Conservation (phyloP, 768 basidiomycete genomes). For the Boletus insuetus region DNA sequence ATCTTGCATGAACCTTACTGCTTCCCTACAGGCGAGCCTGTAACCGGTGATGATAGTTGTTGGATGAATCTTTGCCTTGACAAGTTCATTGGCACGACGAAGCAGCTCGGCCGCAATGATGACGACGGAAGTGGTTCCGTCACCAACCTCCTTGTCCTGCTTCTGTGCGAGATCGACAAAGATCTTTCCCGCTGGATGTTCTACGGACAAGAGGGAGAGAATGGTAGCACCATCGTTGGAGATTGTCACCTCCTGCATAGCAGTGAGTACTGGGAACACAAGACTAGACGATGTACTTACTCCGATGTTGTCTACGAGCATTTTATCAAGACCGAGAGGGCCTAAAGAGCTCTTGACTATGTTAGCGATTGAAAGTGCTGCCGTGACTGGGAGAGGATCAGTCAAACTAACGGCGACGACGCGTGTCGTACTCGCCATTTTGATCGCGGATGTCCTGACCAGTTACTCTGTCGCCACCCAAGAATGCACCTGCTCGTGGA, state of each 20-base stretch:
- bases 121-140: slow-evolving; percentile 98
- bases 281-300: slow-evolving; percentile 43
- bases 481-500: slow-evolving; percentile 86
- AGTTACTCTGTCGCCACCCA: slow-evolving; percentile 90
- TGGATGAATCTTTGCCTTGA: slow-evolving; percentile 97
- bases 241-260: slow-evolving; percentile 90
- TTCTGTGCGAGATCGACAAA: slow-evolving; percentile 99
- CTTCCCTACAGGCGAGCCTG: slow-evolving; percentile 93
- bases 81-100: slow-evolving; percentile 94
- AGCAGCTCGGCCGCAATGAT: slow-evolving; percentile 97
- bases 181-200: slow-evolving; percentile 95
- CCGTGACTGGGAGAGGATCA: slow-evolving; percentile 61
- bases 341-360: slow-evolving; percentile 96
- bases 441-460: slow-evolving; percentile 97
- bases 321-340: slow-evolving; percentile 92
- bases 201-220: slow-evolving; percentile 86
- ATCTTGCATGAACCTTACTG: slow-evolving; percentile 97
- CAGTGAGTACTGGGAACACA: slow-evolving; percentile 7
- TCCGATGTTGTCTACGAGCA: slow-evolving; percentile 98
- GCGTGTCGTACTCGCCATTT: slow-evolving; percentile 63
- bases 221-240: slow-evolving; percentile 99
- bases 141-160: slow-evolving; percentile 98
- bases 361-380: slow-evolving; percentile 95
- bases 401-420: not conserved
- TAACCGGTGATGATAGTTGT: slow-evolving; percentile 99